Conservation (phyloP, 2,329 filamentous ascomycete species). For the Exophiala dermatitidis region DNA sequence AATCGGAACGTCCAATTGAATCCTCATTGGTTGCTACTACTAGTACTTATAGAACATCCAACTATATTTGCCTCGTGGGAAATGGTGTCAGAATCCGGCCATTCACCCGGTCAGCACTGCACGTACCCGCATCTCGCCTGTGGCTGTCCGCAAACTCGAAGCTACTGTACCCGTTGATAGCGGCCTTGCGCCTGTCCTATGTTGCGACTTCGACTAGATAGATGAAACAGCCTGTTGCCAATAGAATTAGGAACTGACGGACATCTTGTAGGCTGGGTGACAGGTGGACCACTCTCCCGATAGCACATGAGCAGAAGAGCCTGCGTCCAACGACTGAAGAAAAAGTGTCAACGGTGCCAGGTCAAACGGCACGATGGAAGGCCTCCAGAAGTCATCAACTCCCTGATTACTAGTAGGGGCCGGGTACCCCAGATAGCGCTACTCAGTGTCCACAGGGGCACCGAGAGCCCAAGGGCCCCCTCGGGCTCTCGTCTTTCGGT, state of each 20-base stretch:
- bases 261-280: not conserved
- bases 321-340: not conserved
- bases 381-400: not conserved
- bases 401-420: not conserved
- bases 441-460: not conserved
- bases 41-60: not conserved
- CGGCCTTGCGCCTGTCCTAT: conserved; percentile 5
- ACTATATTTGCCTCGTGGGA: conserved; percentile 3
- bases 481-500: too few relatives aligned
- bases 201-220: conserved; percentile 6
- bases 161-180: not conserved
- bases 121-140: conserved; percentile 10
- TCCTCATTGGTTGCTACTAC: too few relatives aligned
- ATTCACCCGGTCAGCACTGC: conserved; percentile 8
- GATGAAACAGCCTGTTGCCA: not conserved
- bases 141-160: conserved; percentile 3
- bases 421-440: conserved; percentile 3
- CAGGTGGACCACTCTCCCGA: not conserved
- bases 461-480: not conserved
- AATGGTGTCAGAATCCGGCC: conserved; percentile 9
- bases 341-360: not conserved
- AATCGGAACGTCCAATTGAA: too few relatives aligned
- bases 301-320: not conserved
- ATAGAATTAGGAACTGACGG: not conserved
- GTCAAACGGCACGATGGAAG: not conserved